phyloP scores from a whole-genome alignment of 2,329 filamentous ascomycete genomes.

The Endocalyx cinctus region DNA sequence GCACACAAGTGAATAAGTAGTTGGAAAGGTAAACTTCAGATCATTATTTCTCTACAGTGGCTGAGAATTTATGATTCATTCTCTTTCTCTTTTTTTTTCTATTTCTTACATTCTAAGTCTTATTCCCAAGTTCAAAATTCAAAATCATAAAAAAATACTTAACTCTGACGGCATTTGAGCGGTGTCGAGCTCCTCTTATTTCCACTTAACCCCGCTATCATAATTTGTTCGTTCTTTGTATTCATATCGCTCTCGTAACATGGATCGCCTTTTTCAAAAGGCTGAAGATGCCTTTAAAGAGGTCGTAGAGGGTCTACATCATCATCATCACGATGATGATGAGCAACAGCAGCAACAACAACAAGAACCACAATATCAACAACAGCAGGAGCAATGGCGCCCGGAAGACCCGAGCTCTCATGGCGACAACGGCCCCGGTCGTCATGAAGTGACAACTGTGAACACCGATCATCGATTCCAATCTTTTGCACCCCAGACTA shows the following conservation, averaged over 20 bases:
- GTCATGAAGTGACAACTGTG: slow-evolving; percentile 34
- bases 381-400: slow-evolving; percentile 1
- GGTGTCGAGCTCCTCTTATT: background rate
- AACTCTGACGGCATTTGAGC: no score
- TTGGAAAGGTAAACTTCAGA: no score
- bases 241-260: slow-evolving; percentile 22
- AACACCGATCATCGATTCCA: slow-evolving; percentile 50
- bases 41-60: no score
- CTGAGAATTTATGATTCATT: no score
- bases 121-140: no score
- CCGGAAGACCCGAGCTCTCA: slow-evolving; percentile 5
- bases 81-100: no score
- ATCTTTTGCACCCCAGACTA: slow-evolving; percentile 69
- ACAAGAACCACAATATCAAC: slow-evolving; percentile 4
- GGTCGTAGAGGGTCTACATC: slow-evolving; percentile 32
- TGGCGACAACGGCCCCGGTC: slow-evolving; percentile 4
- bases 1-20: no score
- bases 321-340: slow-evolving; percentile 27
- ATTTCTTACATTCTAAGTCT: no score
- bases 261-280: slow-evolving; percentile 40
- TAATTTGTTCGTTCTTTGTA: background rate
- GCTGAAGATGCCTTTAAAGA: slow-evolving; percentile 38
- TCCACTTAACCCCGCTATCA: background rate
- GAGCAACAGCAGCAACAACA: slow-evolving; percentile 6
- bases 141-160: no score